Conservation (phyloP, 306 rosid species). For the Cicer arietinum region DNA sequence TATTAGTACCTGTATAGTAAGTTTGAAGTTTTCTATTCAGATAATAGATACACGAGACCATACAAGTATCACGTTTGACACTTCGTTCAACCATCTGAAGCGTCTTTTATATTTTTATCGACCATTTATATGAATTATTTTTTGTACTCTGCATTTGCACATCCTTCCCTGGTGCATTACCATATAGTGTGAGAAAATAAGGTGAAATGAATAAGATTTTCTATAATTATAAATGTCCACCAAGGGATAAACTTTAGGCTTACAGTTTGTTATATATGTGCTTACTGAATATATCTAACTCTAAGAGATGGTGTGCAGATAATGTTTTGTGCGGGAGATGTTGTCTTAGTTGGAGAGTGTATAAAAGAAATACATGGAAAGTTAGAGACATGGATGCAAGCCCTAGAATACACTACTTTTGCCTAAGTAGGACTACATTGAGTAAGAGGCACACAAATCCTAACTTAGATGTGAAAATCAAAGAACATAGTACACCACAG, state of each 20-base stretch:
- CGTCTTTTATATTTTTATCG: slow-evolving; percentile 23
- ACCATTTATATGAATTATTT: slow-evolving; percentile 26
- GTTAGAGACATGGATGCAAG: not conserved
- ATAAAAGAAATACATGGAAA: not conserved
- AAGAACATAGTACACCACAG: not conserved
- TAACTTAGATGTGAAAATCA: not conserved
- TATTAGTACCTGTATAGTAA: slow-evolving; percentile 13
- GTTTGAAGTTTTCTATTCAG: slow-evolving; percentile 34
- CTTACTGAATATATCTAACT: not conserved
- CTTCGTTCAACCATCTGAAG: slow-evolving; percentile 26
- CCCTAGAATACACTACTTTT: slow-evolving; percentile 6
- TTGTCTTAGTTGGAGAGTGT: not conserved
- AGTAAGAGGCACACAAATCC: not conserved
- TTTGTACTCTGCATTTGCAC: slow-evolving; percentile 17
- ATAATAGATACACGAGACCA: slow-evolving; percentile 14
- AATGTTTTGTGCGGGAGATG: not conserved
- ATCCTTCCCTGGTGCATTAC: slow-evolving; percentile 6
- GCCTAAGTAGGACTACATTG: not conserved
- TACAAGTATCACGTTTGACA: slow-evolving; percentile 27
- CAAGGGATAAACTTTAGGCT: not conserved
- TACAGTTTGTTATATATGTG: not conserved
- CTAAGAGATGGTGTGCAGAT: not conserved
- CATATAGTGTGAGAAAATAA: not conserved
- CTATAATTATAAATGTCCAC: not conserved
- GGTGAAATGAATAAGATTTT: not conserved